Conservation (phyloP, 139 green algal species). For the Zygnema circumcarinatum region DNA sequence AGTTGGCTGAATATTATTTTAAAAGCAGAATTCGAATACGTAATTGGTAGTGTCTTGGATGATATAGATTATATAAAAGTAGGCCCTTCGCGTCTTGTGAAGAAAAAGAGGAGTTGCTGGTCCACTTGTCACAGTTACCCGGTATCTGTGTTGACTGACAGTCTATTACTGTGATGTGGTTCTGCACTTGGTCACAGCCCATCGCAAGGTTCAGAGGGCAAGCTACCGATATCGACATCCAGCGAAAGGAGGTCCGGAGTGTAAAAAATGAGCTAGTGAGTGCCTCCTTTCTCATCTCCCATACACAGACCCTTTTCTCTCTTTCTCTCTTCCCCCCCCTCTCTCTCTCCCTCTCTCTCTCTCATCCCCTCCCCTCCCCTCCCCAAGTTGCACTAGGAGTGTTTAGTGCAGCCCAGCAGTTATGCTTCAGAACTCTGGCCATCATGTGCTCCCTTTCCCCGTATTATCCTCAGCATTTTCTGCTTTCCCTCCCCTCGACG, state of each 20-base stretch:
- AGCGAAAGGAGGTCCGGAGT: conserved; percentile 89
- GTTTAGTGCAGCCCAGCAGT: not conserved
- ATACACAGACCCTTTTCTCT: not conserved
- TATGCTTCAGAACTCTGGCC: not conserved
- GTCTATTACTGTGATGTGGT: too few relatives aligned
- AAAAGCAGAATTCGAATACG: not conserved
- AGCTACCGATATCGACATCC: conserved; percentile 96
- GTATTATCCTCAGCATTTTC: not conserved
- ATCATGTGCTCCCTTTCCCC: too few relatives aligned
- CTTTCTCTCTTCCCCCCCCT: not conserved
- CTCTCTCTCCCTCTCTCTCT: not conserved
- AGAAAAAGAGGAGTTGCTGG: too few relatives aligned
- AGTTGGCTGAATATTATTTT: not conserved
- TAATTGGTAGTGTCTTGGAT: not conserved
- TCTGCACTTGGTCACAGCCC: conserved; percentile 46
- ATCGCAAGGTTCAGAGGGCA: conserved; percentile 79
- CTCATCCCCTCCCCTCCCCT: not conserved
- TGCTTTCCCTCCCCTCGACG: too few relatives aligned
- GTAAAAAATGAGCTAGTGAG: conserved; percentile 86
- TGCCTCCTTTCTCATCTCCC: not conserved
- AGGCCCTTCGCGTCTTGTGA: not conserved
- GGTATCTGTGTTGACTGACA: too few relatives aligned
- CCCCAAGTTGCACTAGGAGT: not conserved
- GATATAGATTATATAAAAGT: not conserved
- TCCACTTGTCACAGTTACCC: too few relatives aligned